phyloP scores from a whole-genome alignment of 768 basidiomycete genomes.

The Hemileccinum impolitum region DNA sequence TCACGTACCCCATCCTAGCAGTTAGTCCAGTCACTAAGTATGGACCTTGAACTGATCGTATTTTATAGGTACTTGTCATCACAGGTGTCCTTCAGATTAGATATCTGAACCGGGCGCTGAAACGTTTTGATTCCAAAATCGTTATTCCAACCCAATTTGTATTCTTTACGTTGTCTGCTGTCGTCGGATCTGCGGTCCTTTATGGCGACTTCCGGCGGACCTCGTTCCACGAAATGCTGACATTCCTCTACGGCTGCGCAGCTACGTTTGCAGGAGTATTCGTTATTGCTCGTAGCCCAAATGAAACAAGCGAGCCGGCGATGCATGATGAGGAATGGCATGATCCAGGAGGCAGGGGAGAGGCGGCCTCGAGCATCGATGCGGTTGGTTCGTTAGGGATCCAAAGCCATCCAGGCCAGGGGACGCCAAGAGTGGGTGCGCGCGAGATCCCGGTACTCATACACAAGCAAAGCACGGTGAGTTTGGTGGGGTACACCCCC shows the following conservation, averaged over 20 bases:
- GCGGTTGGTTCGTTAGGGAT: conserved; percentile 20
- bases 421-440: conserved; percentile 43
- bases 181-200: conserved; percentile 88
- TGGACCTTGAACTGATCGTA: conserved; percentile 7
- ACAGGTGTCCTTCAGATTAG: conserved; percentile 84
- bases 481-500: conserved; percentile 68
- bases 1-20: conserved; percentile 75
- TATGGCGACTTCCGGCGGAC: conserved; percentile 91
- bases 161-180: conserved; percentile 89
- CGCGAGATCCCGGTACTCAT: conserved; percentile 46
- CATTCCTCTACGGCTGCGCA: conserved; percentile 81
- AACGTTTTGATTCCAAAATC: conserved; percentile 91
- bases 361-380: conserved; percentile 28
- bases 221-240: conserved; percentile 76
- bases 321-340: conserved; percentile 29
- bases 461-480: conserved; percentile 52
- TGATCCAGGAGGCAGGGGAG: conserved; percentile 29
- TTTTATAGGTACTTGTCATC: conserved; percentile 54
- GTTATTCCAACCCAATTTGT: conserved; percentile 97
- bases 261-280: conserved; percentile 92
- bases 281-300: conserved; percentile 71
- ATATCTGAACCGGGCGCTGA: conserved; percentile 83
- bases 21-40: conserved; percentile 39
- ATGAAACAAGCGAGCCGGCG: conserved; percentile 25
- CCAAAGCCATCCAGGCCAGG: conserved; percentile 40